A percentile compares a stretch with the other conserved stretches of the same genome.
Evolutionary conservation across 2,329 filamentous ascomycete species (phyloP).

Genomic region (Alternaria triticimaculans): DNA sequence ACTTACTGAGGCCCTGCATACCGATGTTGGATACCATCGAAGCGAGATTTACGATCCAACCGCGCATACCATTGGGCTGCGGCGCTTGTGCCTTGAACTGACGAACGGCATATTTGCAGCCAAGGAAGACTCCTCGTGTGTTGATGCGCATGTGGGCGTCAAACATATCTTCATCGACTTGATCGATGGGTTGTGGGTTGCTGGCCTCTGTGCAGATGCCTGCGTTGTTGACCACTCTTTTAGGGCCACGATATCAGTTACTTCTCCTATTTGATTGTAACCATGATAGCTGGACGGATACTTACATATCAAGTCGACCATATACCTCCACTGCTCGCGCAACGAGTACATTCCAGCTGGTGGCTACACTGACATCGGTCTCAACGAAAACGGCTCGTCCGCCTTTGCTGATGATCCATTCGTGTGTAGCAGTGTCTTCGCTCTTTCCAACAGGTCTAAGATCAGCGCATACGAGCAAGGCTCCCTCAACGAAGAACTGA

Average conservation of each 20-base stretch:
- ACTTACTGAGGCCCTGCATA: constrained; percentile 41
- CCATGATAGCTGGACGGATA: neutral
- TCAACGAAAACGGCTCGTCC: neutral
- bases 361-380: neutral
- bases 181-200: neutral
- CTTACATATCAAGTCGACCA: neutral
- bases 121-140: constrained; percentile 48
- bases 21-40: constrained; percentile 33
- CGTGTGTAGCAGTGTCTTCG: neutral
- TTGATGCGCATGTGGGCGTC: constrained; percentile 49
- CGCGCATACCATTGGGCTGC: constrained; percentile 32
- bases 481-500: neutral
- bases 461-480: neutral
- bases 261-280: neutral
- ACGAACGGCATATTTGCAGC: constrained; percentile 47
- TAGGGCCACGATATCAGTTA: neutral
- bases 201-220: neutral
- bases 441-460: neutral
- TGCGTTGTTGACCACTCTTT: neutral
- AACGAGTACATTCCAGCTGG: neutral
- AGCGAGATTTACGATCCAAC: constrained; percentile 51
- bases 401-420: neutral
- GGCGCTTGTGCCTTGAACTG: constrained; percentile 49
- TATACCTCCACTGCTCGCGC: neutral
- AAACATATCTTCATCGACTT: constrained; percentile 32